Evolutionary conservation across 2,329 filamentous ascomycete genomes (phyloP).

Genomic region (Chalara sp.): DNA sequence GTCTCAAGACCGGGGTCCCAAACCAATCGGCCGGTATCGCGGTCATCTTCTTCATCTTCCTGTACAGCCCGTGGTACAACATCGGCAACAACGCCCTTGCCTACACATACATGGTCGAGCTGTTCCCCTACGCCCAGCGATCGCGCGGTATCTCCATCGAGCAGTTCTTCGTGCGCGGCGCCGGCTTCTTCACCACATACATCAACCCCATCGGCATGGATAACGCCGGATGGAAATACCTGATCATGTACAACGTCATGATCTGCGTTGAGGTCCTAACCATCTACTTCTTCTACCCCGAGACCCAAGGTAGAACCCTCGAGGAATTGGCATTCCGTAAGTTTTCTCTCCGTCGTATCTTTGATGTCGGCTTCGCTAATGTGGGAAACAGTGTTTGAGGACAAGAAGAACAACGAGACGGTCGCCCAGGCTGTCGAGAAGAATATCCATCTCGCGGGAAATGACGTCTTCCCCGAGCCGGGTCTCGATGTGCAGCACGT

Average conservation of each 20-base stretch:
- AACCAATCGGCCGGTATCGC: conserved; percentile 34
- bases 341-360: no score
- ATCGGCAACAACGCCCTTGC: conserved; percentile 8
- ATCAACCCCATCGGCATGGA: conserved; percentile 34
- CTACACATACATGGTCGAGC: conserved; percentile 5
- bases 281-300: conserved; percentile 24
- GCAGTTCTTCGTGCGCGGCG: no score
- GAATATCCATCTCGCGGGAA: no score
- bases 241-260: conserved; percentile 31
- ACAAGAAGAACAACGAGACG: no score
- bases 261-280: conserved; percentile 8
- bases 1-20: no score
- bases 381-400: no score
- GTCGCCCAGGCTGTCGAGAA: no score
- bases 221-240: conserved; percentile 32
- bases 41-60: conserved; percentile 35
- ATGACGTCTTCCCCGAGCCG: no score
- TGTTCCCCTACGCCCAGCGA: no score
- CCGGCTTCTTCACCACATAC: conserved; percentile 22
- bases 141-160: no score
- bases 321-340: conserved; percentile 30
- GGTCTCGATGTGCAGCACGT: no score
- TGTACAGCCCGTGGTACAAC: conserved; percentile 42
- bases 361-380: no score
- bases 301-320: conserved; percentile 32